Conservation (phyloP, 2,329 filamentous ascomycete species). For the Colletotrichum godetiae region DNA sequence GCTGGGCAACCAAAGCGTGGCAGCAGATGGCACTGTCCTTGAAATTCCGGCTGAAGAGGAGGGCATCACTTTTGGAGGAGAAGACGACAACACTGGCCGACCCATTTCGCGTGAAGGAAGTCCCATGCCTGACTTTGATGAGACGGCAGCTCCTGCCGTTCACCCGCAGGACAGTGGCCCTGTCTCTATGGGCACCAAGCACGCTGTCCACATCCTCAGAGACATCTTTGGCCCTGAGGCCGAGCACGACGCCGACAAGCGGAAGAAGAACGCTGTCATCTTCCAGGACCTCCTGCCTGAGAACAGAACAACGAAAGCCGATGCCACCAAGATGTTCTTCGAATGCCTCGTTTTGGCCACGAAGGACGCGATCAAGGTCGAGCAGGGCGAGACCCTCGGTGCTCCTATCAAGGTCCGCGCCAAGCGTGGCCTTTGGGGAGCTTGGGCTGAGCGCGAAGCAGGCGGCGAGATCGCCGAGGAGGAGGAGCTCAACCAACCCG, state of each 20-base stretch:
- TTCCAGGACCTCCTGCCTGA: conserved; percentile 95
- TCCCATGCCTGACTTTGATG: conserved; percentile 76
- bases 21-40: conserved; percentile 70
- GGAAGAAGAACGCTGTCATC: conserved; percentile 80
- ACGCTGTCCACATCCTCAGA: conserved; percentile 93
- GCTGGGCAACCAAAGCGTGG: conserved; percentile 63
- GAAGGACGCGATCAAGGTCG: conserved; percentile 97
- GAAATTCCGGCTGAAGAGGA: conserved; percentile 73
- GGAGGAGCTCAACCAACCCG: conserved; percentile 52
- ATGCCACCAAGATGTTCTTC: conserved; percentile 99
- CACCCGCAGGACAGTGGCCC: conserved; percentile 87
- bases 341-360: conserved; percentile 95
- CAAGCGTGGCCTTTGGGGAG: conserved; percentile 96
- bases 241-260: conserved; percentile 75
- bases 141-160: conserved; percentile 79
- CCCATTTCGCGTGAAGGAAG: conserved; percentile 52
- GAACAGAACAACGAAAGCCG: conserved; percentile 80
- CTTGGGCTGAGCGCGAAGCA: conserved; percentile 87
- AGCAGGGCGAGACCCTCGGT: conserved; percentile 83
- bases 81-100: conserved; percentile 57
- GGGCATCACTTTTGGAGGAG: conserved; percentile 51
- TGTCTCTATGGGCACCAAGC: conserved; percentile 91
- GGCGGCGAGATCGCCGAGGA: conserved; percentile 70
- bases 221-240: conserved; percentile 85
- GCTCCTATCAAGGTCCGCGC: conserved; percentile 85